Evolutionary conservation across 306 rosid species (phyloP), one percentile per base, ranked within the genome.

Genomic region (Gastrolobium bilobum): DNA sequence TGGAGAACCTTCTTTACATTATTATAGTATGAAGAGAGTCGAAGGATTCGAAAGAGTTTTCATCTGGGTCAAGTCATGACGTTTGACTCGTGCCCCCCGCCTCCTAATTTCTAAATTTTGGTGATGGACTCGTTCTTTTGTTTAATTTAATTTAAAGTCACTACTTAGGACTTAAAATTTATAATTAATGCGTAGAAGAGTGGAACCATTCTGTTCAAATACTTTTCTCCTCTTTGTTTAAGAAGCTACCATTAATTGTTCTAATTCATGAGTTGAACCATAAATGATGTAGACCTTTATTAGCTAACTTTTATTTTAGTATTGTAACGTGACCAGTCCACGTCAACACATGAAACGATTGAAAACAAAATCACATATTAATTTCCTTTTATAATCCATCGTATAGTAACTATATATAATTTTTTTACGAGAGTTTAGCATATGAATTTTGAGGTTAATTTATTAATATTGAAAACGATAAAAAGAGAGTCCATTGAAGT

Each of bases 51-150:
- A 14, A 6, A 15, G 7, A 44, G 31, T 10, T 58, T 66, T 67
- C 66, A 13, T 29, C 37, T 50, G 44, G 46, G 83, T 78, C 83
- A 83, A 78, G 83, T 83, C 86, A 57, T 78, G 83, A 72, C 54
- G 60, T 68, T 0, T 78, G 86, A 83, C 86, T 83, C 72, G 53
- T 46, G 61, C 76, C 20, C 6, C 42, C 6, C n/a, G n/a, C 6
- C 5, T 10, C 38, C 14, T 71, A 30, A 35, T n/a, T 6, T 47
- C 4, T 3, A 9, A 3, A 44, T 60, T 62, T 39, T 63, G 50
- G 10, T 51, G 62, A 30, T 3, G 38, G 79, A 83, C 83, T 38
- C 38, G 10, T 83, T 77, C 83, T 31, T 78, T 48, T 38, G 20
- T 59, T 82, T 20, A 20, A 71, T 82, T 64, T 72, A 65, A 14